Evolutionary conservation across 108 stramenopile genomes (phyloP), one percentile per base, ranked within the genome.

Genomic region (Skeletonema potamos): DNA sequence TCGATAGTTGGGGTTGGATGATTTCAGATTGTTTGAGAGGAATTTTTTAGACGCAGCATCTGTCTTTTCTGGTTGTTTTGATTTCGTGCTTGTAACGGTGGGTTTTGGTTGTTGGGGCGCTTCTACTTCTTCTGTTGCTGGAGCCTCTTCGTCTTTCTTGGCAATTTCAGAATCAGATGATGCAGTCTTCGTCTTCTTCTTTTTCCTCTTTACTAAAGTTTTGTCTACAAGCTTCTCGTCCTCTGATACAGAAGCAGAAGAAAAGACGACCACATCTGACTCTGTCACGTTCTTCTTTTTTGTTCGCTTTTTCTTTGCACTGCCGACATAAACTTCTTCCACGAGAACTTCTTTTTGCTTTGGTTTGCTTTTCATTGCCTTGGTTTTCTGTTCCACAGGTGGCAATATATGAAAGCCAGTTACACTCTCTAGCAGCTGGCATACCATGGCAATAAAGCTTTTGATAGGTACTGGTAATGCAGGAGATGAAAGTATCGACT

Each of bases 1-100:
- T 22, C 94, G 83, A 68, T 91, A 91, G 72, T 90, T 90, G 20
- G 91, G 90, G 54, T 84, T 89, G 60, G 84, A 87, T 17, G 83
- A 76, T 61, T 87, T 86, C 26, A 91, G 62, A 17, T 70, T 77
- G 24, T 68, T 80, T 13, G 77, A 46, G 9, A 91, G 36, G 46
- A 91, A 89, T 54, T 89, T 85, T 54, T 85, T 70, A 58, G 69
- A 74, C 1, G 73, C 73, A 10, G 89, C 81, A 28, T 85, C 82
- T 9, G 69, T 46, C 3, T 81, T 76, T 57, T 77, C 20, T 66
- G 73, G 68, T 69, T 76, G 24, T 48, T 27, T 57, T 54, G 60
- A 9, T 11, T 36, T n/a, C 39, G 74, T 82, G 44, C 66, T 62
- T 60, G 69, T 75, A 30, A 56, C 6, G 0, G 55, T 27, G 3